Conservation (phyloP, 1,284 basidiomycete species). For the Ganoderma resinaceum region DNA sequence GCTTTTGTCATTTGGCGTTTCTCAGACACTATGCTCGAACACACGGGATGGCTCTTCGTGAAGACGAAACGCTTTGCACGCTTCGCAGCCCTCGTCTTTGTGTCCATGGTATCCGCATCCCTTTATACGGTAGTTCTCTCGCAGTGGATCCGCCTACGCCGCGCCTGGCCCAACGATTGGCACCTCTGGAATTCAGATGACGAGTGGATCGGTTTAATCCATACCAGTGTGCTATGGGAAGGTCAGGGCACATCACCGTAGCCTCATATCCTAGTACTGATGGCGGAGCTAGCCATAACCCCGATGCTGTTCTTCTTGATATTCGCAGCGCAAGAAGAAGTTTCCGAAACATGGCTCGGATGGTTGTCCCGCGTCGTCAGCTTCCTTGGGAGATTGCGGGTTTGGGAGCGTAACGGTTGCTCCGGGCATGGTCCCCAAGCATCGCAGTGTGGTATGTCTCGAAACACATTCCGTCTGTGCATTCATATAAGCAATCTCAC, state of each 20-base stretch:
- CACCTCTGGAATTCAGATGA: background rate
- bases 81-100: conserved; percentile 34
- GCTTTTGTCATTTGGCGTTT: conserved; percentile 30
- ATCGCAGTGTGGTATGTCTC: conserved; percentile 21
- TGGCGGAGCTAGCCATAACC: conserved; percentile 26
- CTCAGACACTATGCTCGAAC: conserved; percentile 27
- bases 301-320: conserved; percentile 36
- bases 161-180: conserved; percentile 1
- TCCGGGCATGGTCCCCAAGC: background rate
- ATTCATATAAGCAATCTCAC: background rate
- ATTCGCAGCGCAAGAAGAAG: conserved; percentile 38
- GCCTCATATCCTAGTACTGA: background rate
- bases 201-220: conserved; percentile 16
- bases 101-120: conserved; percentile 33
- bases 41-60: conserved; percentile 21
- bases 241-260: conserved; percentile 12
- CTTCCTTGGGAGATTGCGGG: background rate
- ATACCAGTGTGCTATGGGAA: conserved; percentile 35
- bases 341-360: conserved; percentile 35
- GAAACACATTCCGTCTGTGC: no score
- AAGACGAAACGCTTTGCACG: conserved; percentile 32
- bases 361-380: conserved; percentile 23
- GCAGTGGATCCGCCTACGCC: conserved; percentile 27
- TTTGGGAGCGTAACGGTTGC: conserved; percentile 3
- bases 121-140: conserved; percentile 33